phyloP scores from a whole-genome alignment of 768 basidiomycete genomes.

The Kwoniella dejecticola region DNA sequence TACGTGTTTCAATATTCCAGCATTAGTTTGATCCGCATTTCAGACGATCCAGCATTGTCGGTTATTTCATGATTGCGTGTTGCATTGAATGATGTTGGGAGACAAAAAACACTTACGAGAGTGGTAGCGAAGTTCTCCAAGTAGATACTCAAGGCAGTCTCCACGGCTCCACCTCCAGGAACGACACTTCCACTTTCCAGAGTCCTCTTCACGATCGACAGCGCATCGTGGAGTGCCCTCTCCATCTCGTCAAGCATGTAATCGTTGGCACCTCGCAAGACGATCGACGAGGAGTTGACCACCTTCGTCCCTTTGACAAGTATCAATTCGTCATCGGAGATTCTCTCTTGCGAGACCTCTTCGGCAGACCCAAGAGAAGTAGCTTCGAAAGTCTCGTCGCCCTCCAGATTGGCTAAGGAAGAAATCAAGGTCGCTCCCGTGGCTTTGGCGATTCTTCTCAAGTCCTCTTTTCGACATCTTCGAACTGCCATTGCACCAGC shows the following conservation, averaged over 20 bases:
- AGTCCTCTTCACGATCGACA: slow-evolving; percentile 94
- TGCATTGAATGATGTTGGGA: no score
- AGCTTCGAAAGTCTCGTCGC: slow-evolving; percentile 95
- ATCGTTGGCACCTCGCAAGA: slow-evolving; percentile 95
- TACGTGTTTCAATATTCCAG: slow-evolving; percentile 53
- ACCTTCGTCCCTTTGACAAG: slow-evolving; percentile 97
- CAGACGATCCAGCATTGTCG: background rate
- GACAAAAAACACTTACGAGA: slow-evolving; percentile 68
- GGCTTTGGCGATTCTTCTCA: slow-evolving; percentile 93
- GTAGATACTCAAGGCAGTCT: slow-evolving; percentile 94
- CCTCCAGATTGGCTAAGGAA: slow-evolving; percentile 91
- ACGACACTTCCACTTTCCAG: slow-evolving; percentile 94
- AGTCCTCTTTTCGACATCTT: slow-evolving; percentile 95
- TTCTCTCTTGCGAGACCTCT: slow-evolving; percentile 93
- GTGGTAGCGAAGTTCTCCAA: slow-evolving; percentile 98
- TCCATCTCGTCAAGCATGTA: slow-evolving; percentile 99
- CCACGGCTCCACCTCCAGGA: slow-evolving; percentile 95
- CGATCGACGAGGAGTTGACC: slow-evolving; percentile 87
- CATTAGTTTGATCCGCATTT: background rate
- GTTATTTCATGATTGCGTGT: no score
- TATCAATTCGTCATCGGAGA: slow-evolving; percentile 98
- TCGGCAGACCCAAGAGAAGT: slow-evolving; percentile 88
- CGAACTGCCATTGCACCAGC: slow-evolving; percentile 98
- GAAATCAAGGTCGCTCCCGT: slow-evolving; percentile 92
- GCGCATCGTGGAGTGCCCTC: slow-evolving; percentile 86